A percentile compares a stretch with the other conserved stretches of the same genome.
phyloP scores from a whole-genome alignment of 768 basidiomycete species.

The Serendipita indica region DNA sequence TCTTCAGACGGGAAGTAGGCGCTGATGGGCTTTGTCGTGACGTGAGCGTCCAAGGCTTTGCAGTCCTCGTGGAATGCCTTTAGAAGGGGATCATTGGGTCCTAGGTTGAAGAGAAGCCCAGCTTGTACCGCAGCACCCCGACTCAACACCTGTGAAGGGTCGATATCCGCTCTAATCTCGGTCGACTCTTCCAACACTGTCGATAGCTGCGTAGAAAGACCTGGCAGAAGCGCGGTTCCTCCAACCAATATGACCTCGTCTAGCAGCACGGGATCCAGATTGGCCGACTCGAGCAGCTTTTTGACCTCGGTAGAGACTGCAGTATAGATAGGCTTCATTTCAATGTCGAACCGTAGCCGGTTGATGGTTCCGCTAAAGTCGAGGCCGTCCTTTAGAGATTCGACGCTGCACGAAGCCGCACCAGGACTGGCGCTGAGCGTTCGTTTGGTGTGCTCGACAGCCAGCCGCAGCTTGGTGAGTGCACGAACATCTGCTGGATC shows the following conservation, averaged over 20 bases:
- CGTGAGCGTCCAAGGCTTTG: slow-evolving; percentile 32
- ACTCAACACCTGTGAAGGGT: slow-evolving; percentile 64
- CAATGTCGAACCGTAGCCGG: slow-evolving; percentile 45
- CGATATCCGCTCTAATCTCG: slow-evolving; percentile 51
- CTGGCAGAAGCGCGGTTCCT: slow-evolving; percentile 58
- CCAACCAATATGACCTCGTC: slow-evolving; percentile 74
- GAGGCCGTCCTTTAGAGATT: slow-evolving; percentile 83
- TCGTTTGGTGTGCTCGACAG: slow-evolving; percentile 89
- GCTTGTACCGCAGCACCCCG: slow-evolving; percentile 68
- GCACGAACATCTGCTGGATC: slow-evolving; percentile 55
- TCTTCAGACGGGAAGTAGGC: slow-evolving; percentile 45
- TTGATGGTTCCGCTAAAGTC: slow-evolving; percentile 70
- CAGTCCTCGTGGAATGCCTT: slow-evolving; percentile 34
- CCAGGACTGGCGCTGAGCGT: slow-evolving; percentile 76
- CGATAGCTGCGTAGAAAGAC: slow-evolving; percentile 45
- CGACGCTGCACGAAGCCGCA: slow-evolving; percentile 83
- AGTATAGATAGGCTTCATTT: slow-evolving; percentile 45
- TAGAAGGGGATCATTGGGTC: slow-evolving; percentile 29
- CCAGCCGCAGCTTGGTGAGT: slow-evolving; percentile 83
- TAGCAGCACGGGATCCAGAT: slow-evolving; percentile 48
- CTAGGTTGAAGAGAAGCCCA: slow-evolving; percentile 38
- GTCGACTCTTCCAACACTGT: slow-evolving; percentile 37
- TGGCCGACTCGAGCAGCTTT: slow-evolving; percentile 36
- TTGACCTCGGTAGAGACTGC: slow-evolving; percentile 36
- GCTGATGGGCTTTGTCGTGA: slow-evolving; percentile 49